phyloP scores from a whole-genome alignment of 345 rosid genomes.

The Eucalyptus erythrocorys region DNA sequence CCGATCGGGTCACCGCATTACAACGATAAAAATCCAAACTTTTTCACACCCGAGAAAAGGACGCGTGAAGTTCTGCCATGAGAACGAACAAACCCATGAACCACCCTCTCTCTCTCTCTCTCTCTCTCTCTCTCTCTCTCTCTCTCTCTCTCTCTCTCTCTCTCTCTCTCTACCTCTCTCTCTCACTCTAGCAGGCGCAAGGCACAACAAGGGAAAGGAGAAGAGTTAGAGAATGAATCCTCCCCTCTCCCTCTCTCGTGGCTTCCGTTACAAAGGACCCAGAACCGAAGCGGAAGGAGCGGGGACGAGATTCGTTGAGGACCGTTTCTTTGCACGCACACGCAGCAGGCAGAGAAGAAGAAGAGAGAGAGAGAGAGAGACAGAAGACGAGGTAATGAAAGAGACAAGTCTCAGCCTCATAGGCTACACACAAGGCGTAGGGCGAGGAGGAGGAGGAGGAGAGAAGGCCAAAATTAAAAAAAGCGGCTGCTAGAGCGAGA shows the following conservation, averaged over 20 bases:
- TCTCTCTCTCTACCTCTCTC: neutral
- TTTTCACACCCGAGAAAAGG: neutral
- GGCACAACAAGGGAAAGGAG: neutral
- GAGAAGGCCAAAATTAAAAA: neutral
- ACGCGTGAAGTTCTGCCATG: neutral
- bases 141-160: neutral
- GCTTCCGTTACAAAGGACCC: neutral
- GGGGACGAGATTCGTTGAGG: neutral
- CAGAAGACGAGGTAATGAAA: neutral
- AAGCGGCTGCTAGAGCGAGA: neutral
- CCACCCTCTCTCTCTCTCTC: too few relatives aligned
- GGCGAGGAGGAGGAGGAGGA: neutral
- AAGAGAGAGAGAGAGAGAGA: neutral
- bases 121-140: too few relatives aligned
- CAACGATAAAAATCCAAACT: neutral
- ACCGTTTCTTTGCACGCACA: neutral
- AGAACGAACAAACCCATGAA: neutral
- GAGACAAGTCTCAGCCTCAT: neutral
- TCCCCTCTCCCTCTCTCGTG: neutral
- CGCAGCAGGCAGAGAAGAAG: neutral
- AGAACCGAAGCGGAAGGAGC: neutral
- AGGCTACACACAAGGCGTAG: neutral
- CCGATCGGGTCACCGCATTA: neutral
- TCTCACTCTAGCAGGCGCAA: neutral
- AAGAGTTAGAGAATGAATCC: neutral